A percentile compares a stretch with the other conserved stretches of the same genome.
Conservation (phyloP, 1,284 basidiomycete species). For the Golubevia pallescens region DNA sequence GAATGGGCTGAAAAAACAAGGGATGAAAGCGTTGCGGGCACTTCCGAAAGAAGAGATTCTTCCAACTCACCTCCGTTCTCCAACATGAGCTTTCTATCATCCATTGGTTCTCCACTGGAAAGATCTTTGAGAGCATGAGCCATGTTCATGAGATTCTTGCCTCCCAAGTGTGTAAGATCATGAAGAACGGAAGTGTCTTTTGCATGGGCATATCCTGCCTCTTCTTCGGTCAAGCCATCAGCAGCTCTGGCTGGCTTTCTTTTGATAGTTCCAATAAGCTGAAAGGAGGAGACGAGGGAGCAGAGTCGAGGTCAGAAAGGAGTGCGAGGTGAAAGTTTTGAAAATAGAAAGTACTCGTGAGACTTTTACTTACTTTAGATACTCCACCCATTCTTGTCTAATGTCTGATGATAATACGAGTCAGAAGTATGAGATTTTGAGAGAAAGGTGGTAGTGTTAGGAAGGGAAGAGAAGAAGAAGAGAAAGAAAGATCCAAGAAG, state of each 20-base stretch:
- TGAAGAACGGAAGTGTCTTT: slow-evolving; percentile 17
- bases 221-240: slow-evolving; percentile 17
- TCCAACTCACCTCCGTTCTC: slow-evolving; percentile 19
- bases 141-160: slow-evolving; percentile 15
- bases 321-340: background rate
- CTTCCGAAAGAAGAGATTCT: background rate
- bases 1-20: background rate
- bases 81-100: slow-evolving; percentile 45
- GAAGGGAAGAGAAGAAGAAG: background rate
- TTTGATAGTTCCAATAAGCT: slow-evolving; percentile 22
- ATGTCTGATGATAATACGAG: no score
- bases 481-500: background rate
- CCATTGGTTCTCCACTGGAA: slow-evolving; percentile 17
- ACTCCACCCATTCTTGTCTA: background rate
- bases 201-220: slow-evolving; percentile 7
- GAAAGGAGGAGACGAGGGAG: background rate
- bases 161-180: slow-evolving; percentile 14
- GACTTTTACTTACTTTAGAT: background rate
- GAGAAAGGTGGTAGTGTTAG: background rate
- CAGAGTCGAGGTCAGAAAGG: background rate
- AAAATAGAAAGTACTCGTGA: background rate
- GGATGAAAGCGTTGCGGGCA: background rate
- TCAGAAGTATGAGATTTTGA: background rate
- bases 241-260: slow-evolving; percentile 14
- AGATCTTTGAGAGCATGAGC: slow-evolving; percentile 11